These are phyloP conservation scores for Boletus sp. DNA, from an alignment of 1,284 basidiomycete species.

Conservation along the genomic window DNA sequence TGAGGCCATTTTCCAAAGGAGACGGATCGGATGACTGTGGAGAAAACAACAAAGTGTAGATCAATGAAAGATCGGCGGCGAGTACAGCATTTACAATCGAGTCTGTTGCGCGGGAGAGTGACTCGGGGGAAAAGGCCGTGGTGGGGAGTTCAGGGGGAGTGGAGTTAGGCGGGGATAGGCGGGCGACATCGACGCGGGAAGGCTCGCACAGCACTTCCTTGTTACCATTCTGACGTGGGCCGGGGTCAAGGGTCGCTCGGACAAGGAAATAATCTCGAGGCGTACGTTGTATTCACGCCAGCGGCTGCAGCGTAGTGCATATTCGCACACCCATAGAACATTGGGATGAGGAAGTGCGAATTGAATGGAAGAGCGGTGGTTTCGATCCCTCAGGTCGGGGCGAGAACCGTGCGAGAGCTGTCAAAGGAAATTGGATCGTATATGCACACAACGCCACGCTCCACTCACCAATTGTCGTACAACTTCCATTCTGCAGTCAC, in stretches of 20 bases:
- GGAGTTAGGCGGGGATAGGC: slow-evolving; percentile 35
- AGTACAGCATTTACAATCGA: slow-evolving; percentile 57
- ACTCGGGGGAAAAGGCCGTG: slow-evolving; percentile 42
- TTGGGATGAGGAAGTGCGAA: slow-evolving; percentile 62
- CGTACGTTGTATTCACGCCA: slow-evolving; percentile 58
- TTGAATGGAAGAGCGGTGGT: slow-evolving; percentile 69
- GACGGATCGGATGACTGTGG: slow-evolving; percentile 45
- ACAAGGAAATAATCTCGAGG: slow-evolving; percentile 5
- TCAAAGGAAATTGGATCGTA: slow-evolving; percentile 13
- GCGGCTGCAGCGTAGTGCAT: slow-evolving; percentile 60
- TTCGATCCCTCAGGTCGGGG: slow-evolving; percentile 69
- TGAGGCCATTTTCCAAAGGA: slow-evolving; percentile 47
- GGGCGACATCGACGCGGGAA: slow-evolving; percentile 26
- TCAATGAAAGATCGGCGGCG: slow-evolving; percentile 49
- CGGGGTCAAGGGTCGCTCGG: slow-evolving; percentile 14
- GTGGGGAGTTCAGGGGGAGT: slow-evolving; percentile 15
- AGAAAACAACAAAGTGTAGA: slow-evolving; percentile 62
- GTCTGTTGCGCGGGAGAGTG: slow-evolving; percentile 46
- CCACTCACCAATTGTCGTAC: slow-evolving; percentile 61
- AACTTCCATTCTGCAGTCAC: slow-evolving; percentile 67
- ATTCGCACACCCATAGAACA: slow-evolving; percentile 70
- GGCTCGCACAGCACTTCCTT: slow-evolving; percentile 34
- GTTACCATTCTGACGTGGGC: slow-evolving; percentile 34
- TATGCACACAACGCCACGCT: not conserved
- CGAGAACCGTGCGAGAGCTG: slow-evolving; percentile 69